A percentile compares a stretch with the other conserved stretches of the same genome.
phyloP scores from a whole-genome alignment of 345 rosid genomes.

The Abelmoschus esculentus region DNA sequence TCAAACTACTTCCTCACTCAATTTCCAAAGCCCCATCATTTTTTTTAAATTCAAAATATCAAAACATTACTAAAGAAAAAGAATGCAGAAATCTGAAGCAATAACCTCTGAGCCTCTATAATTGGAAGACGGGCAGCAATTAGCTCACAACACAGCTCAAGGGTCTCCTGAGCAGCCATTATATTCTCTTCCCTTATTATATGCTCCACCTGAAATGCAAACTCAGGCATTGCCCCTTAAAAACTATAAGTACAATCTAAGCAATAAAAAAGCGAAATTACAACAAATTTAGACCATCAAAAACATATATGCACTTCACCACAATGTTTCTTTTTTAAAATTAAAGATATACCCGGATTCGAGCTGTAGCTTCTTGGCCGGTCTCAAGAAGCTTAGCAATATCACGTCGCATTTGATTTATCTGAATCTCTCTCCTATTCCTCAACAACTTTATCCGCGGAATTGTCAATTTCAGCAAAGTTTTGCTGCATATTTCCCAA shows the following conservation, averaged over 20 bases:
- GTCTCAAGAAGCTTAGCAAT: slow-evolving; percentile 94
- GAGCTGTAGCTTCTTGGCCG: slow-evolving; percentile 98
- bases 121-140: slow-evolving; percentile 88
- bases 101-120: slow-evolving; percentile 81
- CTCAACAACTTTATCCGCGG: slow-evolving; percentile 79
- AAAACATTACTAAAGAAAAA: neutral
- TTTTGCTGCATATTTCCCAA: slow-evolving; percentile 56
- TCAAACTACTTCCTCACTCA: neutral
- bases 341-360: slow-evolving; percentile 59
- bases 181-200: slow-evolving; percentile 90
- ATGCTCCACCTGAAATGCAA: slow-evolving; percentile 71
- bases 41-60: too few relatives aligned
- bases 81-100: slow-evolving; percentile 8
- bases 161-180: slow-evolving; percentile 97
- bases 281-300: neutral
- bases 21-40: neutral
- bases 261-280: neutral
- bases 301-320: neutral
- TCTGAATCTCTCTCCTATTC: slow-evolving; percentile 87
- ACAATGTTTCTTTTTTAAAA: neutral
- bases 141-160: slow-evolving; percentile 84
- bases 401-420: slow-evolving; percentile 87
- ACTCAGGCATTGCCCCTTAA: neutral
- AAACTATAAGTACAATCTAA: neutral
- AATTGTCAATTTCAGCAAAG: slow-evolving; percentile 65